Percentiles rank a stretch among this genome's conserved stretches.
Evolutionary conservation across 2,329 filamentous ascomycete genomes (phyloP).

Genomic region (Neofusicoccum parvum): DNA sequence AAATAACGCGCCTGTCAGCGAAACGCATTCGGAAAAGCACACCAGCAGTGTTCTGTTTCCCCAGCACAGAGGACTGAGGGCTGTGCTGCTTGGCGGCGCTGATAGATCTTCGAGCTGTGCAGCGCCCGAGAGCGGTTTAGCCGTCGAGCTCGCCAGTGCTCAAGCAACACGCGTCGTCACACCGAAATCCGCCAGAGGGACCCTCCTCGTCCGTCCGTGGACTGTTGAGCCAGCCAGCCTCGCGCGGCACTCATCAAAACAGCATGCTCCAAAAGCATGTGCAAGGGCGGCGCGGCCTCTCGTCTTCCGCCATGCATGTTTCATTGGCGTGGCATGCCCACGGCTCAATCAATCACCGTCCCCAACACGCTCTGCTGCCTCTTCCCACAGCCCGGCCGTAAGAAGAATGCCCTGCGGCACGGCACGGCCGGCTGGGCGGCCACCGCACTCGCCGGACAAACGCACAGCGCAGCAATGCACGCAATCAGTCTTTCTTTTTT

Average conservation of each 20-base stretch:
- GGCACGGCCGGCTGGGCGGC: background rate
- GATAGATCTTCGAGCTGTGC: background rate
- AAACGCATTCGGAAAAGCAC: no score
- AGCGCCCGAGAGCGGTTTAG: background rate
- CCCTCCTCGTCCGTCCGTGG: background rate
- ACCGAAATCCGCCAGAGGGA: background rate
- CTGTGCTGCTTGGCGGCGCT: conserved; percentile 5
- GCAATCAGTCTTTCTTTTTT: background rate
- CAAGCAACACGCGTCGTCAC: background rate
- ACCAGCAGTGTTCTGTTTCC: background rate
- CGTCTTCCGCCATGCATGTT: conserved; percentile 8
- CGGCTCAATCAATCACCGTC: background rate
- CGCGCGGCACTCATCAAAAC: background rate
- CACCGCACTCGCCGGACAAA: background rate
- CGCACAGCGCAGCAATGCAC: background rate
- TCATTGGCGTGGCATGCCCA: conserved; percentile 10
- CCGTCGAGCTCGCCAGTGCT: background rate
- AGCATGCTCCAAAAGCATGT: conserved; percentile 9
- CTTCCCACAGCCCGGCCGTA: background rate
- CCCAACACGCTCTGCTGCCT: background rate
- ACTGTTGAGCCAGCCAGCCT: conserved; percentile 14
- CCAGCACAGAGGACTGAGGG: background rate
- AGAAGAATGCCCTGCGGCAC: background rate
- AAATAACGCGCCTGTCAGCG: conserved; percentile 7
- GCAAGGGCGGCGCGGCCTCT: conserved; percentile 11